These are phyloP conservation scores for Gremmenia infestans DNA, from an alignment of 2,329 filamentous ascomycete species.

Conservation along the genomic window DNA sequence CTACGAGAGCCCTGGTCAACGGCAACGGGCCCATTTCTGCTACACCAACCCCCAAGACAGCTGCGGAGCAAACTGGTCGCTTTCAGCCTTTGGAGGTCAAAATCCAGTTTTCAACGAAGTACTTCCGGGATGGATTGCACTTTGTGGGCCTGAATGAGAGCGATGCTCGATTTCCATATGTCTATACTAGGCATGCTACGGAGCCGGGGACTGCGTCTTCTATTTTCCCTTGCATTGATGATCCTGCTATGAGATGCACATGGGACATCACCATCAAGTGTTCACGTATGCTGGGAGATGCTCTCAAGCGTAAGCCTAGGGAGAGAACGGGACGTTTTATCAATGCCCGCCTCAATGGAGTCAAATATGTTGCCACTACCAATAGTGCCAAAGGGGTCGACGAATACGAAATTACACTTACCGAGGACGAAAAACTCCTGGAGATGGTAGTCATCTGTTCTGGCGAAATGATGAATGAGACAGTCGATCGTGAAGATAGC, in stretches of 20 bases:
- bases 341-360: conserved; percentile 6
- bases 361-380: conserved; percentile 4
- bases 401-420: conserved; percentile 39
- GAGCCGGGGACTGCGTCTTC: conserved; percentile 76
- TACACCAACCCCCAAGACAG: conserved; percentile 29
- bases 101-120: conserved; percentile 73
- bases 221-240: conserved; percentile 91
- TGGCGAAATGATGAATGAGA: conserved; percentile 81
- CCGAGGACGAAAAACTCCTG: conserved; percentile 76
- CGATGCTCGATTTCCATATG: conserved; percentile 82
- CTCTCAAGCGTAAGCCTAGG: conserved; percentile 44
- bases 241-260: conserved; percentile 70
- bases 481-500: conserved; percentile 68
- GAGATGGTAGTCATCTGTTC: conserved; percentile 91
- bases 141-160: conserved; percentile 81
- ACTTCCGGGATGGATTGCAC: conserved; percentile 80
- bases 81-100: conserved; percentile 59
- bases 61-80: conserved; percentile 33
- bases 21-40: conserved; percentile 32
- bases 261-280: conserved; percentile 89
- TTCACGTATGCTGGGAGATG: conserved; percentile 81
- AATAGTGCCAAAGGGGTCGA: conserved; percentile 10
- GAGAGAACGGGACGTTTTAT: conserved; percentile 35
- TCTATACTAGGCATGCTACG: conserved; percentile 78
- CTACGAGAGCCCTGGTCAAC: conserved; percentile 32